A percentile compares a stretch with the other conserved stretches of the same genome.
These are phyloP conservation scores for Lenzites betulinus DNA, from an alignment of 768 basidiomycete genomes.

Conservation along the genomic window DNA sequence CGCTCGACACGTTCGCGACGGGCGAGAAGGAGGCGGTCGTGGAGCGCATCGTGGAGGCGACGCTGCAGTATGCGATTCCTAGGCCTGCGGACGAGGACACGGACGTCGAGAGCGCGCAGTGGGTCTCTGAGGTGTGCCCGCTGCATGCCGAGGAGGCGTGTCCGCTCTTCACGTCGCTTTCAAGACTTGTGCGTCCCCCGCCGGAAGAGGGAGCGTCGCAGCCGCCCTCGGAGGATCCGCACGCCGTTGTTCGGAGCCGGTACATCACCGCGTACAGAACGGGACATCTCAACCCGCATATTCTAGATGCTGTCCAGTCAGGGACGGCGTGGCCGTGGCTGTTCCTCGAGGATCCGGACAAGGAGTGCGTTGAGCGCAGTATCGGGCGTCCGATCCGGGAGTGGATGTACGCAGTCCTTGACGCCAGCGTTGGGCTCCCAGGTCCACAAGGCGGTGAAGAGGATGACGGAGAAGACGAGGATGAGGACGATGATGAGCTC, in stretches of 20 bases:
- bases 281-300: slow-evolving; percentile 57
- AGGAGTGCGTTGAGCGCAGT: slow-evolving; percentile 63
- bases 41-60: slow-evolving; percentile 70
- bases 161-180: slow-evolving; percentile 54
- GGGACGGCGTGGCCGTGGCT: slow-evolving; percentile 69
- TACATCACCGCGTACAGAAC: slow-evolving; percentile 67
- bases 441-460: slow-evolving; percentile 22
- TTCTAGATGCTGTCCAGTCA: slow-evolving; percentile 61
- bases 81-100: slow-evolving; percentile 44
- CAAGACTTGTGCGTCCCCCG: slow-evolving; percentile 20
- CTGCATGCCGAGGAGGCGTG: slow-evolving; percentile 62
- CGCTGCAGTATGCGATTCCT: slow-evolving; percentile 77
- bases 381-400: slow-evolving; percentile 63
- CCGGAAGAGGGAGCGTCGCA: slow-evolving; percentile 25
- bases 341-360: slow-evolving; percentile 80
- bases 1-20: slow-evolving; percentile 47
- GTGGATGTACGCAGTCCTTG: slow-evolving; percentile 70
- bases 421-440: slow-evolving; percentile 66
- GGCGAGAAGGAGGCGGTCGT: slow-evolving; percentile 68
- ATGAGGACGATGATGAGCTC: slow-evolving; percentile 35
- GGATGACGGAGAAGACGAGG: slow-evolving; percentile 21
- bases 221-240: not conserved
- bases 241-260: slow-evolving; percentile 41
- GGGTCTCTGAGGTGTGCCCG: slow-evolving; percentile 60
- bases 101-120: slow-evolving; percentile 34